A percentile compares a stretch with the other conserved stretches of the same genome.
Evolutionary conservation across 2,329 filamentous ascomycete genomes (phyloP).

Genomic region (Lecanosticta acicola): DNA sequence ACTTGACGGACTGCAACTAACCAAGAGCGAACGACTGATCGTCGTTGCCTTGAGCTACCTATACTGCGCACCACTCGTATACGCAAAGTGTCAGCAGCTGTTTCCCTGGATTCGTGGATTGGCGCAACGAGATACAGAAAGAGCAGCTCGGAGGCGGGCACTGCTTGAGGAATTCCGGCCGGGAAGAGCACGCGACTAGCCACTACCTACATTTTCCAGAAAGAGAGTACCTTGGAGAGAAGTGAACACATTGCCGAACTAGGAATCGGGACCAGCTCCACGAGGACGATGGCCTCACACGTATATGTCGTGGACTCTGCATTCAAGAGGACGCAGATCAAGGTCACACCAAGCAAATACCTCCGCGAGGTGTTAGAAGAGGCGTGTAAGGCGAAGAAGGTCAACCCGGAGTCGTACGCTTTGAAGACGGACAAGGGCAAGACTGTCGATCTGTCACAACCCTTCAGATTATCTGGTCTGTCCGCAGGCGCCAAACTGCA

Average conservation of each 20-base stretch:
- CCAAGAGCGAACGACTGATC: slow-evolving; percentile 31
- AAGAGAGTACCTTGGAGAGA: too few relatives aligned
- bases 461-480: slow-evolving; percentile 77
- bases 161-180: not conserved
- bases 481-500: slow-evolving; percentile 84
- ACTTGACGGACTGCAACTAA: slow-evolving; percentile 30
- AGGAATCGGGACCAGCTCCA: too few relatives aligned
- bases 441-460: slow-evolving; percentile 74
- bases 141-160: too few relatives aligned
- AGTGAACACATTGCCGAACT: not conserved
- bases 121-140: not conserved
- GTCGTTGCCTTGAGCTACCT: slow-evolving; percentile 32
- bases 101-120: slow-evolving; percentile 21
- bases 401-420: slow-evolving; percentile 66
- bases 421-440: slow-evolving; percentile 89
- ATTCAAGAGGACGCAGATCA: slow-evolving; percentile 70
- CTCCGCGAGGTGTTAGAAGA: slow-evolving; percentile 81
- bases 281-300: slow-evolving; percentile 61
- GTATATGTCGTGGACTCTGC: slow-evolving; percentile 82
- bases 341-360: slow-evolving; percentile 74
- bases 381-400: slow-evolving; percentile 75
- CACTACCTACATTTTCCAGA: too few relatives aligned
- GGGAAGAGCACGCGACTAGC: too few relatives aligned
- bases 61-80: slow-evolving; percentile 29
- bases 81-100: slow-evolving; percentile 22